Evolutionary conservation across 768 basidiomycete species (phyloP).

Genomic region (Galerina marginata): DNA sequence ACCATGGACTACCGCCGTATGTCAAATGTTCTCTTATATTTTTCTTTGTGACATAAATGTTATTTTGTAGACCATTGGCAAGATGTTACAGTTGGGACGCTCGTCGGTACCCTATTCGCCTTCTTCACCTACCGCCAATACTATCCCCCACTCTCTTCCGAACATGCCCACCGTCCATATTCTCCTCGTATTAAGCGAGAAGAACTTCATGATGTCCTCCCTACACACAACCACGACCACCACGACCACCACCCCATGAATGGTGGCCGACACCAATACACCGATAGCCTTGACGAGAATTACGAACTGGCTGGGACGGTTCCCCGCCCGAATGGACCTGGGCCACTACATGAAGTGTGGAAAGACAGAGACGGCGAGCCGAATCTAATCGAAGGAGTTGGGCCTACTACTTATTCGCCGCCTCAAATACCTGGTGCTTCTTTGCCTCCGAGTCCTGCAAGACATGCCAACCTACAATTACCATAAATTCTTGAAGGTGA

Average conservation of each 20-base stretch:
- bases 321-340: conserved; percentile 27
- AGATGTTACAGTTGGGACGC: conserved; percentile 81
- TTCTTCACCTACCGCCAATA: conserved; percentile 86
- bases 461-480: too few relatives aligned
- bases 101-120: conserved; percentile 73
- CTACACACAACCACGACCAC: conserved; percentile 29
- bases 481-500: too few relatives aligned
- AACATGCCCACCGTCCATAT: conserved; percentile 71
- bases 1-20: conserved; percentile 92
- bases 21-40: conserved; percentile 28
- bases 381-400: not conserved
- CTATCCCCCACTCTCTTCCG: conserved; percentile 73
- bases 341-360: conserved; percentile 41
- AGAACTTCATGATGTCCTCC: conserved; percentile 47
- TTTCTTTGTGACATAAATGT: conserved; percentile 6
- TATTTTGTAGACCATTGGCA: conserved; percentile 80
- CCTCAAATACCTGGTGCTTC: too few relatives aligned
- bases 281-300: conserved; percentile 20
- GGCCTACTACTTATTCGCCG: not conserved
- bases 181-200: conserved; percentile 65
- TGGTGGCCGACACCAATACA: conserved; percentile 10
- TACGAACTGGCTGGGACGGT: conserved; percentile 31
- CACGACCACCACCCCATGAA: not conserved
- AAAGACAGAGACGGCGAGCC: conserved; percentile 31
- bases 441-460: too few relatives aligned